These are phyloP conservation scores for Penicillium brevicompactum DNA, from an alignment of 2,329 filamentous ascomycete species.

Conservation along the genomic window DNA sequence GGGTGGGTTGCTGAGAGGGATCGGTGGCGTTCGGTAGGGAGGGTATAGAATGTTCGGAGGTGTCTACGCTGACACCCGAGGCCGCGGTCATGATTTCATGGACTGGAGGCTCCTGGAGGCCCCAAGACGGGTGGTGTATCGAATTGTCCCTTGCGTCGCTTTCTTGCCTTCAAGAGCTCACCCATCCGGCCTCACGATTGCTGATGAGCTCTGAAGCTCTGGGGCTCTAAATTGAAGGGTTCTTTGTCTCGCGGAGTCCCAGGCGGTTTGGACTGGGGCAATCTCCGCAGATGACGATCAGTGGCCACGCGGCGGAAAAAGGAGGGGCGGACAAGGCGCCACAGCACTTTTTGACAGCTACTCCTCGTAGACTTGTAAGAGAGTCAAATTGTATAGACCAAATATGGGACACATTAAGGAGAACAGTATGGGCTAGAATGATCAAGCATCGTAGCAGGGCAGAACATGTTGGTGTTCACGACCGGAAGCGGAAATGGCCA, in stretches of 20 bases:
- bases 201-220: neutral
- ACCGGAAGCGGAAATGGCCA: neutral
- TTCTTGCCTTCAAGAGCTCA: slow-evolving; percentile 15
- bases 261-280: slow-evolving; percentile 12
- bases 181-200: slow-evolving; percentile 19
- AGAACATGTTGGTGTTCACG: too few species aligned
- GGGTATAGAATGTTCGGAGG: slow-evolving; percentile 26
- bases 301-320: slow-evolving; percentile 24
- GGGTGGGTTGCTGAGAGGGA: slow-evolving; percentile 2
- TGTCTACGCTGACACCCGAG: slow-evolving; percentile 28
- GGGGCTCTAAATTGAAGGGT: neutral
- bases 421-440: too few species aligned
- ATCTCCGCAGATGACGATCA: slow-evolving; percentile 25
- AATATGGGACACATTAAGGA: too few species aligned
- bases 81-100: slow-evolving; percentile 36
- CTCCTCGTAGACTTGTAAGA: too few species aligned
- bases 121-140: slow-evolving; percentile 5
- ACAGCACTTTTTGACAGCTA: neutral
- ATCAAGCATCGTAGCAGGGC: too few species aligned
- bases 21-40: slow-evolving; percentile 15
- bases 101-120: slow-evolving; percentile 9
- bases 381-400: too few species aligned
- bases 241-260: slow-evolving; percentile 3
- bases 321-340: slow-evolving; percentile 21
- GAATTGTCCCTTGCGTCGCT: slow-evolving; percentile 18